Conservation (phyloP, 345 rosid genomes). For the Gossypium longicalyx region DNA sequence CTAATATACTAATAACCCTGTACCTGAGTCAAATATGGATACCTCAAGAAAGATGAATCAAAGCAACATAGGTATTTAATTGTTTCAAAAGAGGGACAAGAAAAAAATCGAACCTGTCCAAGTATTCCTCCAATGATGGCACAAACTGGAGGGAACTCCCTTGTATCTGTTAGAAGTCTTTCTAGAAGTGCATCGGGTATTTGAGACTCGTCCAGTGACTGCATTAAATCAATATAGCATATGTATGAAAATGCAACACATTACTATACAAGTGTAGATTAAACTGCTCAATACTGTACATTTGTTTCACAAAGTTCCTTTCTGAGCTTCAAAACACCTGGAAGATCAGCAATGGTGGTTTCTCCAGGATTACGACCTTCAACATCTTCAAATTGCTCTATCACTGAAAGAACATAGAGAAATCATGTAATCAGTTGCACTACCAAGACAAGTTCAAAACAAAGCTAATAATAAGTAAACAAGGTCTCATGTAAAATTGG, state of each 20-base stretch:
- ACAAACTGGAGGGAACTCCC: conserved; percentile 85
- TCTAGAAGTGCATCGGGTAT: conserved; percentile 63
- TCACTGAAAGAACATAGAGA: conserved; percentile 38
- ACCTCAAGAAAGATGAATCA: too few species aligned
- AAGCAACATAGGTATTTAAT: not conserved
- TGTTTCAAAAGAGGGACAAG: not conserved
- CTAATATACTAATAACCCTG: not conserved
- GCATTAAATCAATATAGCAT: conserved; percentile 17
- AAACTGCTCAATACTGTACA: conserved; percentile 30
- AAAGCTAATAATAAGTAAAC: not conserved
- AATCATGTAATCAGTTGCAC: not conserved
- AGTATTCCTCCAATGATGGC: conserved; percentile 87
- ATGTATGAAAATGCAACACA: conserved; percentile 5
- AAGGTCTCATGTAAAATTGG: not conserved
- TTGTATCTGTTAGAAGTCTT: conserved; percentile 49
- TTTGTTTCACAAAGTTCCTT: conserved; percentile 67
- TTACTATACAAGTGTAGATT: not conserved
- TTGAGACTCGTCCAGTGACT: conserved; percentile 58
- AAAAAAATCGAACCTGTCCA: conserved; percentile 59
- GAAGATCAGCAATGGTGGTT: conserved; percentile 47
- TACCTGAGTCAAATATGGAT: too few species aligned
- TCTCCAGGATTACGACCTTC: conserved; percentile 55
- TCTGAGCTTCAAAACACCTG: conserved; percentile 52
- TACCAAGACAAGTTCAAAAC: not conserved
- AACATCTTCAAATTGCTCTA: conserved; percentile 73